Conservation (phyloP, 192 early-diverging fungal species). For the Phycomyces blakesleeanus region DNA sequence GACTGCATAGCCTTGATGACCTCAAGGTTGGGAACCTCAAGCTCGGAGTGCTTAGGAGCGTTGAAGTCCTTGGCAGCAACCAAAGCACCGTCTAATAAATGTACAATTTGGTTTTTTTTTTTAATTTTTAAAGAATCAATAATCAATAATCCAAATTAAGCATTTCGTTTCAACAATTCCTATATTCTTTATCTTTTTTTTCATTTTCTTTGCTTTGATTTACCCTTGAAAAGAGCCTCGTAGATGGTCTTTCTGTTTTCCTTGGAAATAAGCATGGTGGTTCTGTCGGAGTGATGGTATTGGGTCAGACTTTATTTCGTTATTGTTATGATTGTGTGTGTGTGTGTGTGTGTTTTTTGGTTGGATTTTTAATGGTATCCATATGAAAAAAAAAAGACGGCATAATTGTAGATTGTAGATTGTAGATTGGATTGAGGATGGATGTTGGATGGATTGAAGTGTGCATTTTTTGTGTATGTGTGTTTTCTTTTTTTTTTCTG, state of each 20-base stretch:
- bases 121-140: neutral
- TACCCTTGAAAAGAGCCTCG: slow-evolving; percentile 87
- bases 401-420: neutral
- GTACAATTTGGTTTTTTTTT: too few species aligned
- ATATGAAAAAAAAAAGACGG: too few species aligned
- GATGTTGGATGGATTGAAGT: neutral
- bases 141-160: too few species aligned
- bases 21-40: slow-evolving; percentile 96
- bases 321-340: too few species aligned
- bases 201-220: too few species aligned
- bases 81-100: slow-evolving; percentile 91
- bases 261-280: slow-evolving; percentile 95
- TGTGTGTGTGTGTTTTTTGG: too few species aligned
- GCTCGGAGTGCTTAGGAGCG: slow-evolving; percentile 89
- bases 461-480: too few species aligned
- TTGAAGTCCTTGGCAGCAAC: slow-evolving; percentile 99
- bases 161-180: too few species aligned
- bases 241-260: slow-evolving; percentile 96
- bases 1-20: slow-evolving; percentile 99
- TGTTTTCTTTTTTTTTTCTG: too few species aligned
- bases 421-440: neutral
- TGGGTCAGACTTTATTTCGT: neutral
- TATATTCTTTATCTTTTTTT: too few species aligned
- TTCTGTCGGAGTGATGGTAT: neutral
- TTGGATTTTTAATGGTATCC: neutral